These are phyloP conservation scores for Coemansia umbellata DNA, from an alignment of 192 early-diverging fungal genomes.

Conservation along the genomic window DNA sequence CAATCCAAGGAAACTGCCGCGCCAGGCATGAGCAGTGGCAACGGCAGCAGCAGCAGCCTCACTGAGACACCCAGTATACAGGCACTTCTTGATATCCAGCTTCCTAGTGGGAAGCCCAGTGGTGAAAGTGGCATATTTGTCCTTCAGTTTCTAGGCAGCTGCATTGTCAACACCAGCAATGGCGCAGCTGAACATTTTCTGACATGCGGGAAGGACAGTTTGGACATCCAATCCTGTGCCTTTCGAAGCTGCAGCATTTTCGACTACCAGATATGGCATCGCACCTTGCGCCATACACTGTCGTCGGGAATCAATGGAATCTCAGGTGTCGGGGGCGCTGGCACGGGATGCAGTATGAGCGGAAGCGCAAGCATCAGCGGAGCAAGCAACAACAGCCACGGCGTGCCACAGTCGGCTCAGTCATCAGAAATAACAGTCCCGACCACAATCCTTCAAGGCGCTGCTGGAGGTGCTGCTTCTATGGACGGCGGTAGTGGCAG, in stretches of 20 bases:
- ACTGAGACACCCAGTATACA: conserved; percentile 13
- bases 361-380: conserved; percentile 37
- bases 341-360: conserved; percentile 24
- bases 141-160: conserved; percentile 24
- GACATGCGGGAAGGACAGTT: neutral
- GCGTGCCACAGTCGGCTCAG: conserved; percentile 7
- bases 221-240: conserved; percentile 8
- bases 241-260: conserved; percentile 27
- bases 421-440: conserved; percentile 4
- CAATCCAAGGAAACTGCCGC: conserved; percentile 10
- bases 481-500: conserved; percentile 1
- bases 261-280: conserved; percentile 43
- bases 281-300: conserved; percentile 28
- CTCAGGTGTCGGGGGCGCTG: conserved; percentile 7
- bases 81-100: conserved; percentile 10
- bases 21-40: conserved; percentile 2
- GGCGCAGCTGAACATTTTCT: conserved; percentile 4
- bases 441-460: neutral
- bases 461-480: neutral
- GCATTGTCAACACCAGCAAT: conserved; percentile 9
- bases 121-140: conserved; percentile 35
- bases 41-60: neutral
- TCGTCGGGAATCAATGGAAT: conserved; percentile 1
- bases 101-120: conserved; percentile 1
- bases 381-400: conserved; percentile 27